Evolutionary conservation across 2,329 filamentous ascomycete species (phyloP).

Genomic region (Xylaria polymorpha): DNA sequence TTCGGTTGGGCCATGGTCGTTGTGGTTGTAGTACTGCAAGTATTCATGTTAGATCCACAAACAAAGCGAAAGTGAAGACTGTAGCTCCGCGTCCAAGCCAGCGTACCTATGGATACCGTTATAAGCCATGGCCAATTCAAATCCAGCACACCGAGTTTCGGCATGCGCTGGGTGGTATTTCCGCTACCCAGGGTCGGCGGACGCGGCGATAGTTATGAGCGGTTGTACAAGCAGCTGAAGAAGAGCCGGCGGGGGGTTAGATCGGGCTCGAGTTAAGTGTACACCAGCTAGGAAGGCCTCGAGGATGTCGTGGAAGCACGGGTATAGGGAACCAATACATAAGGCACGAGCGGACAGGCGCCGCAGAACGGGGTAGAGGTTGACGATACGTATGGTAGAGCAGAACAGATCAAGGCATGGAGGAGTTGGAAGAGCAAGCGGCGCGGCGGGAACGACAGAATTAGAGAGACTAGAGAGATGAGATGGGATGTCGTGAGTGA

Average conservation of each 20-base stretch:
- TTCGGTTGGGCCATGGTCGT: conserved; percentile 26
- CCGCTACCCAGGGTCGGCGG: conserved; percentile 13
- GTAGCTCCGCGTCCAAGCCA: conserved; percentile 10
- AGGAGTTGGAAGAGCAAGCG: conserved; percentile 3
- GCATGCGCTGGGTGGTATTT: conserved; percentile 19
- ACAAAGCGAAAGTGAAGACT: neutral
- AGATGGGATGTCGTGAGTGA: conserved; percentile 4
- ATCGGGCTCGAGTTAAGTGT: conserved; percentile 13
- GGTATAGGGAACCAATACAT: conserved; percentile 36
- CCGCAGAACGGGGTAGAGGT: conserved; percentile 27
- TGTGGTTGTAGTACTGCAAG: conserved; percentile 30
- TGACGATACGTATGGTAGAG: conserved; percentile 10
- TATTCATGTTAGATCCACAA: conserved; percentile 9
- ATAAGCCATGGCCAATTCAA: conserved; percentile 32
- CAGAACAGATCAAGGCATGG: conserved; percentile 21
- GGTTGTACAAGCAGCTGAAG: conserved; percentile 11
- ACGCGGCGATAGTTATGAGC: conserved; percentile 1
- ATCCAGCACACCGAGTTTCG: conserved; percentile 16
- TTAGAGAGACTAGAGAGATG: neutral
- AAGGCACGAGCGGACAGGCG: conserved; percentile 30
- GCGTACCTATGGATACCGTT: conserved; percentile 36
- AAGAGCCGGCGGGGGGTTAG: conserved; percentile 28
- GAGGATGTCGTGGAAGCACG: conserved; percentile 34
- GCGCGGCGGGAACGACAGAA: conserved; percentile 15
- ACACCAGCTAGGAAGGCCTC: conserved; percentile 32